phyloP scores from a whole-genome alignment of 495 filamentous ascomycete species.

The Penicillium parvum region DNA sequence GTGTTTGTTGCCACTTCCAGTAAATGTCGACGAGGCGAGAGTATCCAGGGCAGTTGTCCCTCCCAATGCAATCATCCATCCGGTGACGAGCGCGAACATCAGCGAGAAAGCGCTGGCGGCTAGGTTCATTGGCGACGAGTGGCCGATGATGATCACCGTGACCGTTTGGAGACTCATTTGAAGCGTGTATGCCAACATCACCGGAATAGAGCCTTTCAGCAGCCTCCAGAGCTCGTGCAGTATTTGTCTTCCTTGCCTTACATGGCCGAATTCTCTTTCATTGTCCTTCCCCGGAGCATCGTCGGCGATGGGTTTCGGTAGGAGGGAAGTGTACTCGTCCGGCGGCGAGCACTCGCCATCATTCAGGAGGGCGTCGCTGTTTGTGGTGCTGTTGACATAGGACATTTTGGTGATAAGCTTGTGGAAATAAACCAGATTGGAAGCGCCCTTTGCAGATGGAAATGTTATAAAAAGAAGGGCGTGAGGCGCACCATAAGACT shows the following conservation, averaged over 20 bases:
- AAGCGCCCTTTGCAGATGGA: too few relatives aligned
- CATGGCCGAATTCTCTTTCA: conserved; percentile 7
- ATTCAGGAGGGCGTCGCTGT: too few relatives aligned
- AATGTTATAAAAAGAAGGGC: too few relatives aligned
- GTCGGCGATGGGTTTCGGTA: conserved; percentile 36
- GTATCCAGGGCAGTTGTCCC: conserved; percentile 91
- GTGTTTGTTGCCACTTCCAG: conserved; percentile 74
- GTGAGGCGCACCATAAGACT: too few relatives aligned
- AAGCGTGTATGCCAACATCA: conserved; percentile 83
- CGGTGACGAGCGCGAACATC: conserved; percentile 92
- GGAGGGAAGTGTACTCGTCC: conserved; percentile 45
- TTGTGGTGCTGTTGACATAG: too few relatives aligned
- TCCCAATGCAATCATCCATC: conserved; percentile 87
- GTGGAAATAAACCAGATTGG: too few relatives aligned
- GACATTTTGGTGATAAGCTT: too few relatives aligned
- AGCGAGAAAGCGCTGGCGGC: conserved; percentile 84
- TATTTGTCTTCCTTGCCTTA: conserved; percentile 19
- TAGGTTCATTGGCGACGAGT: conserved; percentile 73
- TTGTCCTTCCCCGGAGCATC: conserved; percentile 5
- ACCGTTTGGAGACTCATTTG: conserved; percentile 86
- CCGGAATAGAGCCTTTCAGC: conserved; percentile 65
- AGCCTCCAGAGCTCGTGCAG: conserved; percentile 66
- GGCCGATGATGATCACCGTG: conserved; percentile 80
- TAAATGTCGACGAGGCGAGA: conserved; percentile 80
- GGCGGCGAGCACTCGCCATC: too few relatives aligned